These are phyloP conservation scores for Saccharomyces hybrid DNA, from an alignment of 1,139 yeast genomes.

Conservation along the genomic window DNA sequence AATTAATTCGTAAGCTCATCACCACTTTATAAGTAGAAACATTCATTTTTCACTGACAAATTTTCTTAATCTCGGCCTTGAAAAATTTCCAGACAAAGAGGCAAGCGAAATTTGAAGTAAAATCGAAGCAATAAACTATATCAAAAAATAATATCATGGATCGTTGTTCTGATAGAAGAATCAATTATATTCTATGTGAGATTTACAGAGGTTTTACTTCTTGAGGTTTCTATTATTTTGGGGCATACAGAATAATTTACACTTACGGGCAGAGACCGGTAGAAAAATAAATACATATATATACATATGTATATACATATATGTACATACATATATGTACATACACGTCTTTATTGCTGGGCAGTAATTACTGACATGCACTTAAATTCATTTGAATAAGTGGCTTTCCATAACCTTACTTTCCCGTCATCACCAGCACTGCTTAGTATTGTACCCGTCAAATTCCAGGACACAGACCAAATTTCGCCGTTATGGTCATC, in stretches of 20 bases:
- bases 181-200: neutral
- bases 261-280: neutral
- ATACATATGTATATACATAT: too few relatives aligned
- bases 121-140: neutral
- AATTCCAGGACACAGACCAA: conserved; percentile 93
- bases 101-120: neutral
- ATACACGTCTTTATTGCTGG: conserved; percentile 33
- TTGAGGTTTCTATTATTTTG: neutral
- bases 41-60: neutral
- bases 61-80: neutral
- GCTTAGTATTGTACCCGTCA: conserved; percentile 89
- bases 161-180: neutral
- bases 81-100: neutral
- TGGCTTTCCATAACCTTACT: conserved; percentile 84
- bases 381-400: conserved; percentile 78
- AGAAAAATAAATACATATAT: too few relatives aligned
- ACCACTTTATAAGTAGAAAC: neutral
- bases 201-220: neutral
- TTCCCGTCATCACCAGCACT: conserved; percentile 96
- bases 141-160: neutral
- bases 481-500: conserved; percentile 85
- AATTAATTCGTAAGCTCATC: neutral
- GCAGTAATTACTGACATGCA: conserved; percentile 86
- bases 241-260: neutral
- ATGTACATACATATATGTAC: neutral